Base-by-base conservation (phyloP, 2,329 filamentous ascomycete species). In the Thielaviopsis populi region DNA sequence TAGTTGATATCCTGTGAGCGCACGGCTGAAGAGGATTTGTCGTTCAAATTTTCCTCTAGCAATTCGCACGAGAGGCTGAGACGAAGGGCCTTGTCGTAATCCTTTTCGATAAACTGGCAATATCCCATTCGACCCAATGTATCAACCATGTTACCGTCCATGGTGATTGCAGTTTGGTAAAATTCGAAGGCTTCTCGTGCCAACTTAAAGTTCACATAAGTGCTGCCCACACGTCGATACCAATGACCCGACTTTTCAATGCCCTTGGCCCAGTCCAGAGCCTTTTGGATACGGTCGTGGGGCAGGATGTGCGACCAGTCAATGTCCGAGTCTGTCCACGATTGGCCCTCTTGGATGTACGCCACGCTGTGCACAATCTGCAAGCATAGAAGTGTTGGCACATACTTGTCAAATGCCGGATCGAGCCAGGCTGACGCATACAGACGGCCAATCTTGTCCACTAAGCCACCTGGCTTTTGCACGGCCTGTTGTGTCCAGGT, bases 291-390 rank as follows among this genome's bases (percentile, higher is more conserved):
- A 37, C 75, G 71, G 15, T 71, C 68, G 30, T 71, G 68, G 30
- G 75, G 65, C 1, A 73, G 67, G 1, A 74, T 70, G 0, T 74
- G 73, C 0, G 71, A 68, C 75, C 75, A 77, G 66, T 74, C 71
- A 1, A 66, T 67, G 19, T 72, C 71, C 3, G 72, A 72, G 46
- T 74, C 72, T 0, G 71, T 71, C 73, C 73, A 76, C 0, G 72
- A 73, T 62, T 71, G 69, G 1, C 74, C 75, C 1, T 71, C 70
- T 15, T 76, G 70, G 69, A 76, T 72, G 2, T 73, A 73, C 4
- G 75, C 73, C 37, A 76, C 70, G 50, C 71, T 73, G 64, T 77
- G 75, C 3, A 77, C 75, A 43, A 77, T 75, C 63, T 75, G 74
- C 66, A 77, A 76, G 67, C 75, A 77, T 64, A 76, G 74, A 0